Evolutionary conservation across 768 basidiomycete genomes (phyloP), one percentile per base, ranked within the genome.

Genomic region (Naganishia kalamii): DNA sequence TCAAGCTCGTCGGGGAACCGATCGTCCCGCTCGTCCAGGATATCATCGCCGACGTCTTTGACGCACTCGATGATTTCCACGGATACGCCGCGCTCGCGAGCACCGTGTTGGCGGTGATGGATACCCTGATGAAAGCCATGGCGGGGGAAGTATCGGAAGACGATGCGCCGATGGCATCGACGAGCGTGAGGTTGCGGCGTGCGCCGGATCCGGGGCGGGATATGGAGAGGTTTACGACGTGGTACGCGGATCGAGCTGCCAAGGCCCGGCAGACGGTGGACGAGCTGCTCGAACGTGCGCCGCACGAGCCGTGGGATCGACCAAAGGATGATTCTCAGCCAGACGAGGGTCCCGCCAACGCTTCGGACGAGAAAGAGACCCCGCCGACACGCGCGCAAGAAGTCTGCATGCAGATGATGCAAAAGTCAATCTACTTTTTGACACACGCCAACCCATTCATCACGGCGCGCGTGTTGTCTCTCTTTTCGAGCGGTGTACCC

Each of bases 11-110:
- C 7, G 94, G 96, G 0, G 82, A 82, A 30, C 88, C 89, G 62
- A 86, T 98, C 33, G 90, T 98, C 0, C 86, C 89, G 49, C 86
- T 86, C 70, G 92, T 96, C 8, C 86, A 88, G 15, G 96, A 97
- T 75, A 86, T 98, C 11, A 92, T 98, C 11, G 94, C 96, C 77
- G 93, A 96, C 76, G 93, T 94, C 67, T 98, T 98, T 70, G 94
- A 97, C 77, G 86, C 92, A 30, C 81, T 98, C 21, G 96, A 98
- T 72, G 92, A 96, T 69, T 98, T 85, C 74, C 94, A 98, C 76
- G 94, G 92, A 15, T 97, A 99, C 78, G 85, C 86, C 23, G 75
- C 86, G 29, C 79, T 98, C 23, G 89, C 93, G 1, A 89, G 92
- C 68, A 89, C 90, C 0, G 81, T 99, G 3, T 81, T 97, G 27